phyloP scores from a whole-genome alignment of 1,284 basidiomycete species.

The Irpex lacteus region DNA sequence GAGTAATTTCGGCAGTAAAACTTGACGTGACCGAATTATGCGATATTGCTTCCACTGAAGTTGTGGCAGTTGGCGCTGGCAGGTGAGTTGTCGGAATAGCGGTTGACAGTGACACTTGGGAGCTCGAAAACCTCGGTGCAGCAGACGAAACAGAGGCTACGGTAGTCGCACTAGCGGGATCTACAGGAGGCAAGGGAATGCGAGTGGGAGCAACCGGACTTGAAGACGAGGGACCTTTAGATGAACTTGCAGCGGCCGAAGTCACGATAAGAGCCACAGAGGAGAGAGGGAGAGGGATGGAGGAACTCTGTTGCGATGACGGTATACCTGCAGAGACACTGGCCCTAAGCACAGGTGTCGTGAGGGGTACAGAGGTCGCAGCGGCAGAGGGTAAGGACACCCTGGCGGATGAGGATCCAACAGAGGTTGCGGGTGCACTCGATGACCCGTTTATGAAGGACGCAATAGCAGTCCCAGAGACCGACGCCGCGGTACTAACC shows the following conservation, averaged over 20 bases:
- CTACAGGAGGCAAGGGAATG: not conserved
- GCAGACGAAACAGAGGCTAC: not conserved
- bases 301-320: not conserved
- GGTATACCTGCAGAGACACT: not conserved
- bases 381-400: conserved; percentile 2
- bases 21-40: not conserved
- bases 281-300: not conserved
- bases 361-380: not conserved
- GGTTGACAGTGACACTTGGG: not conserved
- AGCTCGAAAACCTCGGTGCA: not conserved
- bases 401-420: not conserved
- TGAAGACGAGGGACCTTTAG: not conserved
- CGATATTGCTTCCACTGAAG: not conserved
- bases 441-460: conserved; percentile 1
- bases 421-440: not conserved
- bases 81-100: not conserved
- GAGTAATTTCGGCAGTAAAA: not conserved
- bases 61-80: not conserved
- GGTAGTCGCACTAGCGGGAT: not conserved
- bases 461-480: conserved; percentile 6
- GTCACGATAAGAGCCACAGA: not conserved
- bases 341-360: not conserved
- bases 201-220: not conserved
- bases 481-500: conserved; percentile 3
- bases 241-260: not conserved